Evolutionary conservation across 139 green algal species (phyloP), one percentile per base, ranked within the genome.

Genomic region (Picochlorum costavermella): DNA sequence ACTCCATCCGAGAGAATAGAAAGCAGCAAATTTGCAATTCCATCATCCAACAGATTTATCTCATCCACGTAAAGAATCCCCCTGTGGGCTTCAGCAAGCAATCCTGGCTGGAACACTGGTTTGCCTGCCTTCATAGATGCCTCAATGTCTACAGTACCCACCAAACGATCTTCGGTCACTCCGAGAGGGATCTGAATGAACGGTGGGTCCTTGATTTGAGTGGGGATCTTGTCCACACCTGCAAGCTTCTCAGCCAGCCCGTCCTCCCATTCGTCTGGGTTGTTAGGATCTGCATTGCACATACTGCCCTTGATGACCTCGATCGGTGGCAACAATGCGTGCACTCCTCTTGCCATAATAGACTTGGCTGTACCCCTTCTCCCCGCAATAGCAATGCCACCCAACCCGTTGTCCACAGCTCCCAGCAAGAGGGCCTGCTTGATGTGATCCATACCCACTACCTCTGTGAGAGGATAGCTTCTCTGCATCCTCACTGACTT

Each of bases 101-200:
- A 80, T 16, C 92, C 94, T 2, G 94, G 94, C 88, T 98, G 94
- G 75, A 98, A 99, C 50, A 99, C 84, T 0, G 94, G 95, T 55
- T 88, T 84, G 64, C 94, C 94, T 74, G 92, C 80, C 84, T 92
- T 77, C 81, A 99, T 96, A 56, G 87, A 96, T 29, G 89, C 88
- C 76, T 99, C 94, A 61, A 99, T 96, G 77, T 99, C 94, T 16
- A 99, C 94, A 2, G 94, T 98, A 60, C 94, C 94, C 64, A 99
- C 86, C 56, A 99, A 81, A 0, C 94, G 78, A 76, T 99, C 94
- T 82, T 99, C 94, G 2, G 94, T 99, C 13, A 99, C 90, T 1
- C 94, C 94, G 56, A 99, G 82, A 2, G 94, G 94, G 50, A 99
- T 93, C 77, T 98, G 94, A 26, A 97, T 85, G 76, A 97, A 98